Evolutionary conservation across 2,329 filamentous ascomycete genomes (phyloP), one percentile per base, ranked within the genome.

Genomic region (Verticillium nonalfalfae): DNA sequence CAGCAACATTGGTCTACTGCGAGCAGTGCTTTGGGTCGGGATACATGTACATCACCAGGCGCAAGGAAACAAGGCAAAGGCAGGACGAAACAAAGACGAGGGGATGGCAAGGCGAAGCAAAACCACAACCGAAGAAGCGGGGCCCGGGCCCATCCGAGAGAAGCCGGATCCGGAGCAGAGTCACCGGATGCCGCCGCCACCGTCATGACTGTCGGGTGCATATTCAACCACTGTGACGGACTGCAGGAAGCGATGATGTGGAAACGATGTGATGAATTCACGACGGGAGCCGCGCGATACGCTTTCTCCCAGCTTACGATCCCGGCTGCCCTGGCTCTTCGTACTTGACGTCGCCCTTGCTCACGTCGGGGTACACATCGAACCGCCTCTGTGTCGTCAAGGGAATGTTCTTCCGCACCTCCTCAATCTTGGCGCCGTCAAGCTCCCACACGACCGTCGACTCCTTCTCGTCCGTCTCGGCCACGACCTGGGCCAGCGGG

Each of bases 351-450:
- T 81, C 77, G 1, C 85, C 88, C 69, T 84, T 76, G 69, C 87
- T 93, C 36, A 99, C 86, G 79, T 99, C 93, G 0, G 92, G 90
- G 74, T 99, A 99, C 21, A 99, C 90, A 75, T 99, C 95, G 73
- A 97, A 99, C 67, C 95, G 82, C 69, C 95, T 84, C 81, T 99
- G 95, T 18, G 82, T 84, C 69, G 88, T 86, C 59, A 98, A 80
- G 2, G 95, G 95, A 67, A 99, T 97, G 6, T 89, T 89, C 74
- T 85, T 91, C 73, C 94, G 85, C 56, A 88, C 86, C 76, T 90
- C 87, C 60, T 87, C 85, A 68, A 98, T 90, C 69, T 81, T 84
- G 11, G 83, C 85, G 4, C 81, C 83, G 39, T 85, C 81, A 70
- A 97, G 74, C 62, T 93, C 88, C 55, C 86, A 89, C 72, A 88